phyloP scores from a whole-genome alignment of 1,139 yeast genomes.

The Nakaseomyces delphensis region DNA sequence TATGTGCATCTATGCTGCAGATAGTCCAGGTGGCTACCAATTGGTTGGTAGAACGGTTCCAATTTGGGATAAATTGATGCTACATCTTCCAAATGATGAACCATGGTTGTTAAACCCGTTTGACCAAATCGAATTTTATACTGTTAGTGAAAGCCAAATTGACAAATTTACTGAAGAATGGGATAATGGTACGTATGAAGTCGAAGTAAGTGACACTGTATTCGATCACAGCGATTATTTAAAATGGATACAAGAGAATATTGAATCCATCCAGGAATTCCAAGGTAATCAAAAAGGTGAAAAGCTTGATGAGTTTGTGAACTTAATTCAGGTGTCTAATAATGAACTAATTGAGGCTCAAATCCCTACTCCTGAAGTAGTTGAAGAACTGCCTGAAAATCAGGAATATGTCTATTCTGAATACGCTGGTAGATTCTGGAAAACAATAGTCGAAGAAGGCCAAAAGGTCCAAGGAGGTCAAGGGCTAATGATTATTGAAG shows the following conservation, averaged over 20 bases:
- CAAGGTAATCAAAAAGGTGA: slow-evolving; percentile 64
- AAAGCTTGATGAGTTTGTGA: slow-evolving; percentile 74
- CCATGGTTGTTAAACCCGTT: slow-evolving; percentile 84
- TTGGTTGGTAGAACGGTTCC: slow-evolving; percentile 94
- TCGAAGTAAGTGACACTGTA: slow-evolving; percentile 65
- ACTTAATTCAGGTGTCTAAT: slow-evolving; percentile 74
- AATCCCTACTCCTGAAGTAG: slow-evolving; percentile 32
- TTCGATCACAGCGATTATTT: slow-evolving; percentile 77
- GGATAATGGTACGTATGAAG: slow-evolving; percentile 69
- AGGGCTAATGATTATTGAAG: slow-evolving; percentile 82
- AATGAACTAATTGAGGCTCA: slow-evolving; percentile 53
- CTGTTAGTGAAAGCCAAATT: slow-evolving; percentile 75
- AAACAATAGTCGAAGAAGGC: slow-evolving; percentile 75
- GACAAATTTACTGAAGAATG: slow-evolving; percentile 65
- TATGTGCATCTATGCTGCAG: slow-evolving; percentile 98
- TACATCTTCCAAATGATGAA: slow-evolving; percentile 54
- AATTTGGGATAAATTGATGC: slow-evolving; percentile 88
- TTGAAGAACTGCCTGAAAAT: slow-evolving; percentile 52
- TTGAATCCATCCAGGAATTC: slow-evolving; percentile 63
- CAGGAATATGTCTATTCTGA: slow-evolving; percentile 86
- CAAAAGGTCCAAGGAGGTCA: slow-evolving; percentile 66
- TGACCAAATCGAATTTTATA: slow-evolving; percentile 90
- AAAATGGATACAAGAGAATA: slow-evolving; percentile 67
- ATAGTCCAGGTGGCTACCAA: slow-evolving; percentile 98
- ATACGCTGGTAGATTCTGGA: slow-evolving; percentile 96